A percentile compares a stretch with the other conserved stretches of the same genome.
These are phyloP conservation scores for Gracilaria caudata DNA, from an alignment of 23 red algal genomes.

Conservation along the genomic window DNA sequence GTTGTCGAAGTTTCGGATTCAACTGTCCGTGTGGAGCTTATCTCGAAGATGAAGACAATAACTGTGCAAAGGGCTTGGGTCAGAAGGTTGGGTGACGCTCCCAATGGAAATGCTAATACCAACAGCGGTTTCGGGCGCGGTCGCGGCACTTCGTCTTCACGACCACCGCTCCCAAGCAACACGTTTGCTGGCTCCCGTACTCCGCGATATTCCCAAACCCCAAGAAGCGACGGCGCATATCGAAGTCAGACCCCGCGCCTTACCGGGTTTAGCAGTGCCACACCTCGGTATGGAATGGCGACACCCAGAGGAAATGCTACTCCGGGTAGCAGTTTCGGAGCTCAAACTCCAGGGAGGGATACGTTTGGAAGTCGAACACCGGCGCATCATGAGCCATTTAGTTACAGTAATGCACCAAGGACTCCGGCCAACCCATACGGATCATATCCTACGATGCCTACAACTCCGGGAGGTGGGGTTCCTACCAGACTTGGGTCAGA, in stretches of 20 bases:
- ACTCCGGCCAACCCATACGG: constrained; percentile 24
- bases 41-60: constrained; percentile 82
- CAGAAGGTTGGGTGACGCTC: constrained; percentile 27
- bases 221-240: constrained; percentile 11
- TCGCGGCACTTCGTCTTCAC: not conserved
- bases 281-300: constrained; percentile 13
- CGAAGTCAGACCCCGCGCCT: constrained; percentile 33
- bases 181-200: not conserved
- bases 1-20: constrained; percentile 82
- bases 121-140: constrained; percentile 1
- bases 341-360: constrained; percentile 27
- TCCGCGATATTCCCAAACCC: constrained; percentile 24
- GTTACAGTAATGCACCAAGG: not conserved
- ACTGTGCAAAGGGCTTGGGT: constrained; percentile 59
- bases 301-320: constrained; percentile 54
- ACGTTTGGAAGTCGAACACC: constrained; percentile 19
- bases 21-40: constrained; percentile 88
- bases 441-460: constrained; percentile 4
- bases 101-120: not conserved
- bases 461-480: constrained; percentile 14
- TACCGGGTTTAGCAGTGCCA: constrained; percentile 12
- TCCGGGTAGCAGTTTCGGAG: constrained; percentile 32
- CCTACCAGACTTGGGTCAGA: constrained; percentile 10
- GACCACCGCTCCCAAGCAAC: constrained; percentile 13
- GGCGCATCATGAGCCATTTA: not conserved